A percentile compares a stretch with the other conserved stretches of the same genome.
These are phyloP conservation scores for Pisolithus orientalis DNA, from an alignment of 768 basidiomycete genomes.

Conservation along the genomic window DNA sequence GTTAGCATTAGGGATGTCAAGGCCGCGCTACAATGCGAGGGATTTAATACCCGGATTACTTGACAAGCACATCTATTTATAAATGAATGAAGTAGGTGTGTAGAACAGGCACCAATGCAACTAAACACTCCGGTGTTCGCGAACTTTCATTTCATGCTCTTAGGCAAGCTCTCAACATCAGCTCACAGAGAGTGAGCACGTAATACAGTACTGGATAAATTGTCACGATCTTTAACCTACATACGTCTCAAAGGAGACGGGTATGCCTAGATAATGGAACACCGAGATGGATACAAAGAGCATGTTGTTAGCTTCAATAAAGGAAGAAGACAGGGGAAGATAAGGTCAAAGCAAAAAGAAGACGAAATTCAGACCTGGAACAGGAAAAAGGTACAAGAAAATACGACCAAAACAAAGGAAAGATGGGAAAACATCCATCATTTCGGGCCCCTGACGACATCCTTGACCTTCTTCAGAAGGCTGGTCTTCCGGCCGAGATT, in stretches of 20 bases:
- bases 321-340: neutral
- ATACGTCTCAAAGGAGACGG: conserved; percentile 24
- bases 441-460: conserved; percentile 57
- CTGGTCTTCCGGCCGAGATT: conserved; percentile 66
- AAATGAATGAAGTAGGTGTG: too few relatives aligned
- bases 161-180: neutral
- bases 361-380: neutral
- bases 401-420: neutral
- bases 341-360: neutral
- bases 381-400: neutral
- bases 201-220: conserved; percentile 27
- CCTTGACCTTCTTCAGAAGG: conserved; percentile 73
- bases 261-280: conserved; percentile 29
- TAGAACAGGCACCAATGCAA: too few relatives aligned
- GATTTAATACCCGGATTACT: conserved; percentile 42
- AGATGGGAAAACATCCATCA: conserved; percentile 11
- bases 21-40: conserved; percentile 37
- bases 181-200: neutral
- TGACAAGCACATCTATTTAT: conserved; percentile 3
- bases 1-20: conserved; percentile 85
- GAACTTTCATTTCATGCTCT: too few relatives aligned
- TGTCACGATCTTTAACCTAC: conserved; percentile 25
- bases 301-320: conserved; percentile 11
- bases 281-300: conserved; percentile 27
- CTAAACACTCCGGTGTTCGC: too few relatives aligned